phyloP scores from a whole-genome alignment of 495 filamentous ascomycete genomes.

The Staphylotrichum longicolle region DNA sequence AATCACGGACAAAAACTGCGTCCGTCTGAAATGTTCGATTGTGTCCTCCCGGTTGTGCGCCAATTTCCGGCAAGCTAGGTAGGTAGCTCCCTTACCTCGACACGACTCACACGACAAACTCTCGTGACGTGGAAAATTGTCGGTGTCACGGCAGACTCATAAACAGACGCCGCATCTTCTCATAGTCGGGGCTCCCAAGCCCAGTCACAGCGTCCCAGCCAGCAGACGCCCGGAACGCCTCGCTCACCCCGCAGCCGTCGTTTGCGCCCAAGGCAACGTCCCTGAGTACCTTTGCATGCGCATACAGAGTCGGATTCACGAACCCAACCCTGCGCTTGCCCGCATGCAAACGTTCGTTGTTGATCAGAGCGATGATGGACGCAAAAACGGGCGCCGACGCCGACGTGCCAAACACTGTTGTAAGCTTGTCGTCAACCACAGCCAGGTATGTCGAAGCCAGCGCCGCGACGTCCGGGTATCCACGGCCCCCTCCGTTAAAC shows the following conservation, averaged over 20 bases:
- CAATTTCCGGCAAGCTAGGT: no score
- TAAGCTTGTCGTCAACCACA: conserved; percentile 37
- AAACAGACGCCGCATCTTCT: no score
- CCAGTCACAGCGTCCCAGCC: conserved; percentile 67
- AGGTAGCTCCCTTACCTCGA: no score
- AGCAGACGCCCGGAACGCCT: conserved; percentile 49
- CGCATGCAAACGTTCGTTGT: conserved; percentile 55
- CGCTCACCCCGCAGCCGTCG: conserved; percentile 53
- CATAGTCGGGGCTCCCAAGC: conserved; percentile 36
- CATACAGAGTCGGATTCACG: conserved; percentile 58
- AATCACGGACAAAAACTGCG: no score
- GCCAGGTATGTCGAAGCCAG: conserved; percentile 54
- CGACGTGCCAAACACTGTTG: conserved; percentile 53
- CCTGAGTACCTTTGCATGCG: conserved; percentile 56
- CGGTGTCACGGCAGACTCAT: no score
- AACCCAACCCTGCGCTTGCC: conserved; percentile 51
- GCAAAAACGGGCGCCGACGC: conserved; percentile 57
- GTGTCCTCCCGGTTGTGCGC: no score
- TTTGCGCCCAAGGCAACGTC: conserved; percentile 60
- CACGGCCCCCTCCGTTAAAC: conserved; percentile 27
- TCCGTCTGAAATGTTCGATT: no score
- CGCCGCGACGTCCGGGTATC: conserved; percentile 61
- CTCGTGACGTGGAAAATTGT: no score
- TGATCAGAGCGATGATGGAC: conserved; percentile 57
- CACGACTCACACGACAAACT: no score